These are phyloP conservation scores for Emiliania huxleyi DNA, from an alignment of 78 protist genomes.

Conservation along the genomic window DNA sequence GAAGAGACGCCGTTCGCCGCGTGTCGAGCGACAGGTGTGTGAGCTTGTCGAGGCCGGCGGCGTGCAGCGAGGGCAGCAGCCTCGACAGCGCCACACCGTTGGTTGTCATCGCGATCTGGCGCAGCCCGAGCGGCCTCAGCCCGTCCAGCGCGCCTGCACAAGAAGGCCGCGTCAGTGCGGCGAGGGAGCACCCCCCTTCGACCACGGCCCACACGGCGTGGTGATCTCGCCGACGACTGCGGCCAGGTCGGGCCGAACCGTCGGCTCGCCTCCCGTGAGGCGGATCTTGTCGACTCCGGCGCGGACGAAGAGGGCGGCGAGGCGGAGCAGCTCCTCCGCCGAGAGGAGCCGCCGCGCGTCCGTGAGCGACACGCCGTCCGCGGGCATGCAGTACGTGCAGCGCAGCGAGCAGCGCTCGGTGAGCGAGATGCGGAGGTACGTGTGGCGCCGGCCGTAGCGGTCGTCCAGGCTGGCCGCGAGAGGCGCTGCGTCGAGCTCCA, in stretches of 20 bases:
- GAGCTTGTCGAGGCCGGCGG: background rate
- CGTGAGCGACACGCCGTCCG: constrained; percentile 76
- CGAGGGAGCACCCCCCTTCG: too few species aligned
- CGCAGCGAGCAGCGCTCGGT: constrained; percentile 83
- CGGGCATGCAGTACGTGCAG: constrained; percentile 87
- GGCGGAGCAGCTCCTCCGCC: constrained; percentile 61
- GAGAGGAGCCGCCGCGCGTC: constrained; percentile 58
- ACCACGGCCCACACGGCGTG: too few species aligned
- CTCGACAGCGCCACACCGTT: constrained; percentile 74
- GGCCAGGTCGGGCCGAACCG: constrained; percentile 36
- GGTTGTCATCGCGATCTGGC: constrained; percentile 65
- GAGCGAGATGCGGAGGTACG: constrained; percentile 81
- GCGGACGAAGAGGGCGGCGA: constrained; percentile 61
- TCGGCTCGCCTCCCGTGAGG: constrained; percentile 91
- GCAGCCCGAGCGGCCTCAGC: constrained; percentile 3
- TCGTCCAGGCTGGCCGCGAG: too few species aligned
- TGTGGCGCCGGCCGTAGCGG: constrained; percentile 72
- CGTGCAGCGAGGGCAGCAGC: background rate
- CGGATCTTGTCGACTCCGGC: constrained; percentile 82
- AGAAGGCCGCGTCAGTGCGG: too few species aligned
- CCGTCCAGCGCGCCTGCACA: too few species aligned
- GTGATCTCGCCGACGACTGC: constrained; percentile 15
- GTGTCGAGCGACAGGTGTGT: background rate
- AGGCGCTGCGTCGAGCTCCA: too few species aligned
- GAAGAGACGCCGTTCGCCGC: too few species aligned